Base-by-base conservation (phyloP, 208 protist genomes). In the Acanthamoeba castellanii region DNA sequence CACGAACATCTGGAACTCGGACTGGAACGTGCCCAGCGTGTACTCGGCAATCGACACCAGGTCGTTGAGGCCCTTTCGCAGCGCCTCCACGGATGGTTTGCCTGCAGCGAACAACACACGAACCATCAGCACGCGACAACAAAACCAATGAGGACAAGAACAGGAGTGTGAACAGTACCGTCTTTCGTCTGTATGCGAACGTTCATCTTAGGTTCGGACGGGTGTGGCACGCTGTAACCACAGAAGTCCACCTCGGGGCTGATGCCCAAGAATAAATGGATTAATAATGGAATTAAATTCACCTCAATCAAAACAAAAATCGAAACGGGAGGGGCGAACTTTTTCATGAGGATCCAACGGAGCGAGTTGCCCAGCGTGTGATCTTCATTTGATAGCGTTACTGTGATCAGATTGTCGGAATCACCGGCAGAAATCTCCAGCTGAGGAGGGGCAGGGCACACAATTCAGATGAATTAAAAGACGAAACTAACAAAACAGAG, bases 171-270 rank as follows among this genome's bases (percentile, higher is more conserved):
- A 6, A 18, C 4, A 22, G 85, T 50, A 92, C 87, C 87, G 52
- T 94, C 70, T 59, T 84, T 55, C 3, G 90, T 84, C 37, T 94
- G 90, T 11, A 94, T 27, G 14, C 90, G 90, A 4, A 94, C 50
- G 27, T 78, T 94, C 68, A 94, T 94, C 70, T 94, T 94, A 5
- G 45, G 68, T 64, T 94, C 90, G 27, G 68, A 84, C 4, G 90
- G 90, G 32, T 94, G 90, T 70, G 90, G 90, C 61, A 94, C 70
- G 68, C 68, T 94, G 70, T 94, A 94, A 16, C 90, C 90, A 64
- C 90, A 94, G 42, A 94, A 94, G n/a, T 94, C 90, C 42, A 94
- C 90, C 5, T 94, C 90, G 14, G 87, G 61, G 42, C 87, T 92
- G n/a, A 8, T 9, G 0, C 0, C 66, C 47, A 88, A 16, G 27